Evolutionary conservation across 441 rosid species (phyloP).

Genomic region (Lepidium campestre): DNA sequence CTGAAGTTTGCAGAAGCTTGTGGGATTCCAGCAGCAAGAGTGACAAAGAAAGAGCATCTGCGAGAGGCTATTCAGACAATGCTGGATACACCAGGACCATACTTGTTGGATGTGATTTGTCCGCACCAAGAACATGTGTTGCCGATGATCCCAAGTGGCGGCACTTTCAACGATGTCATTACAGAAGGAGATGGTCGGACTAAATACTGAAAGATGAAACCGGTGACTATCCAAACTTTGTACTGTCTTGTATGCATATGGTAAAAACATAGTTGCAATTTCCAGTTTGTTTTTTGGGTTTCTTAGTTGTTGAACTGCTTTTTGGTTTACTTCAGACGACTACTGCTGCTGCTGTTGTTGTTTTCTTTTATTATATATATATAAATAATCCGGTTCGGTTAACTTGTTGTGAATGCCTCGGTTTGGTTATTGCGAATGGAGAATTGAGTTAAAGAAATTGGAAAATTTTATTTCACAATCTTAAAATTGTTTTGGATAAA

Average conservation of each 20-base stretch:
- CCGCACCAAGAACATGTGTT: conserved; percentile 97
- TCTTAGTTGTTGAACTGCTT: conserved; percentile 2
- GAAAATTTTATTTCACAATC: background rate
- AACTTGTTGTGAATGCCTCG: background rate
- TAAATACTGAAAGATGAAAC: conserved; percentile 25
- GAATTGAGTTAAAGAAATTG: background rate
- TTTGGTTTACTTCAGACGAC: background rate
- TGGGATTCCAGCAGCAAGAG: conserved; percentile 83
- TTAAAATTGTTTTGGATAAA: background rate
- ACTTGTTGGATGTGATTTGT: conserved; percentile 75
- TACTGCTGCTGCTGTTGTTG: background rate
- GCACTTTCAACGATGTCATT: conserved; percentile 76
- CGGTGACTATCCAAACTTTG: background rate
- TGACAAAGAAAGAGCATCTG: conserved; percentile 54
- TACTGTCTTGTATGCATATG: conserved; percentile 15
- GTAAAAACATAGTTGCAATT: conserved; percentile 11
- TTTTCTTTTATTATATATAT: background rate
- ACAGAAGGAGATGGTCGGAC: conserved; percentile 86
- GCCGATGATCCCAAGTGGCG: conserved; percentile 96
- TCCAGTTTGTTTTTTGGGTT: background rate
- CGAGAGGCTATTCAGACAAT: conserved; percentile 72
- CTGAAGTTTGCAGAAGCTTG: conserved; percentile 80
- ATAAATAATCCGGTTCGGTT: conserved; percentile 17
- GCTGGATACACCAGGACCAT: conserved; percentile 92
- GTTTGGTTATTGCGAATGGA: background rate